Conservation (phyloP, 2,329 filamentous ascomycete species). For the Berkeleyomyces basicola region DNA sequence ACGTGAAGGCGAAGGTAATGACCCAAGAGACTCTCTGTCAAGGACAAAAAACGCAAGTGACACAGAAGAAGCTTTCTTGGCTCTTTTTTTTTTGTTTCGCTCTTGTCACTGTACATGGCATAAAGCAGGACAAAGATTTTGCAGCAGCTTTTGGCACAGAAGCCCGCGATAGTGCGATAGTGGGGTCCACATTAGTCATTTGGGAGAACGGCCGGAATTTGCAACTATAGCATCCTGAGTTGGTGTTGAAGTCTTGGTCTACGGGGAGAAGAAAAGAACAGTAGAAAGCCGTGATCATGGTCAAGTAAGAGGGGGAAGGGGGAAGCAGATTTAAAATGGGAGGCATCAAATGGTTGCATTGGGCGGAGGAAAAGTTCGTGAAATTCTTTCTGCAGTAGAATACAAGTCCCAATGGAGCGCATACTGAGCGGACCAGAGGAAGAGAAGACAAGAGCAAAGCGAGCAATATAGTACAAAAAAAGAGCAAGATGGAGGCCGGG, state of each 20-base stretch:
- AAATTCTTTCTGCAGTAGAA: constrained; percentile 10
- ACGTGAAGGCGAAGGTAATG: background rate
- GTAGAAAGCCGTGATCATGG: too few relatives aligned
- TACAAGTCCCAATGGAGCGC: constrained; percentile 10
- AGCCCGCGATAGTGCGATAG: background rate
- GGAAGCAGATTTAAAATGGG: too few relatives aligned
- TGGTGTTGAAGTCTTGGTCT: too few relatives aligned
- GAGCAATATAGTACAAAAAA: constrained; percentile 11
- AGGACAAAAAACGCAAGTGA: background rate
- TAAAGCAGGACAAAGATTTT: too few relatives aligned
- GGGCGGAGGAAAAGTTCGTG: background rate
- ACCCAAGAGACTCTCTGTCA: background rate
- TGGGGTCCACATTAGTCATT: constrained; percentile 7
- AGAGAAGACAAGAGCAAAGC: constrained; percentile 5
- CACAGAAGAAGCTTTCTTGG: background rate
- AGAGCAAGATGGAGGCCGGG: background rate
- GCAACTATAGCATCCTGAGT: background rate
- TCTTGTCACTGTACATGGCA: too few relatives aligned
- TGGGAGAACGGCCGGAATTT: background rate
- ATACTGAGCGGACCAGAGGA: constrained; percentile 1
- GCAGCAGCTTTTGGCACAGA: background rate
- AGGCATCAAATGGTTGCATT: background rate
- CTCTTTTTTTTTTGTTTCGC: too few relatives aligned
- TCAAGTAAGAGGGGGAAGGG: too few relatives aligned
- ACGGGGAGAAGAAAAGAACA: too few relatives aligned